Evolutionary conservation across 192 early-diverging fungal genomes (phyloP).

Genomic region (Piromyces finnis): DNA sequence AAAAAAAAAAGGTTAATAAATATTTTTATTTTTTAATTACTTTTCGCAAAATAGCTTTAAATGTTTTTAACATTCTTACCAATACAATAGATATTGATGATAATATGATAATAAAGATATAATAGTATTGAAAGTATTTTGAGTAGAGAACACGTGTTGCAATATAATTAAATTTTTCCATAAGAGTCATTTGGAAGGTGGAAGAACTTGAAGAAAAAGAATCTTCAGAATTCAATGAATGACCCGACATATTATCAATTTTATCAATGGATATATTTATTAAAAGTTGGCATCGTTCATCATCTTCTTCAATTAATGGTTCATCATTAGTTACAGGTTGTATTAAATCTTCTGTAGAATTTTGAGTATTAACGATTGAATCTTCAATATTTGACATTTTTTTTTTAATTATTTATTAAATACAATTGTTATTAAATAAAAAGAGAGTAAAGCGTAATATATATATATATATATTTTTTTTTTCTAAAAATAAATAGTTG

Average conservation of each 20-base stretch:
- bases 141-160: neutral
- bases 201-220: neutral
- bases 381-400: too few species aligned
- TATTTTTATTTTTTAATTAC: neutral
- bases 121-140: neutral
- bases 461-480: too few species aligned
- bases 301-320: neutral
- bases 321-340: neutral
- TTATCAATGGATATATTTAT: neutral
- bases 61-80: neutral
- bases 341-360: too few species aligned
- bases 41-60: neutral
- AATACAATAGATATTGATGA: neutral
- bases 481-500: too few species aligned
- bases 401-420: too few species aligned
- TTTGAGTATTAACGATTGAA: too few species aligned
- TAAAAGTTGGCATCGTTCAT: neutral
- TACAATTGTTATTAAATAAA: too few species aligned
- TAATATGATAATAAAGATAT: neutral
- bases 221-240: neutral
- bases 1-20: too few species aligned
- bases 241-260: neutral
- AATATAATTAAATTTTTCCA: neutral
- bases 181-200: neutral
- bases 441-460: too few species aligned